Percentiles rank a stretch among this genome's conserved stretches.
Conservation (phyloP, 768 basidiomycete species). For the Cyathus striatus region DNA sequence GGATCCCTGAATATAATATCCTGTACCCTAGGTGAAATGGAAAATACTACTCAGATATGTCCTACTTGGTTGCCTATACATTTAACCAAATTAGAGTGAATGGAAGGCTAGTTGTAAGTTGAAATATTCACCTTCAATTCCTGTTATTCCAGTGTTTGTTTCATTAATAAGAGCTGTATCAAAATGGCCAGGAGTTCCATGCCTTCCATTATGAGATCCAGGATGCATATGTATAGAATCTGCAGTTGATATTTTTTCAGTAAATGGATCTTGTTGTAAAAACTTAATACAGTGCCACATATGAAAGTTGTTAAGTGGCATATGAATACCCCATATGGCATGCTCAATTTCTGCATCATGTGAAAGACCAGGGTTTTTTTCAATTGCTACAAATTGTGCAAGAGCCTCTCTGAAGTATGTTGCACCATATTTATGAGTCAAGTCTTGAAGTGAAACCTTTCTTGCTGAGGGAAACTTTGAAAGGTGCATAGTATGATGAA, state of each 20-base stretch:
- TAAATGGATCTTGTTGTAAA: constrained; percentile 8
- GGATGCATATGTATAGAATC: constrained; percentile 26
- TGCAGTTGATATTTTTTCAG: constrained; percentile 5
- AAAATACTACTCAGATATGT: constrained; percentile 8
- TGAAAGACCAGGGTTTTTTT: constrained; percentile 10
- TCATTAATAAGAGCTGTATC: constrained; percentile 18
- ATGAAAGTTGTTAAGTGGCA: constrained; percentile 17
- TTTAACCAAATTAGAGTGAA: neutral
- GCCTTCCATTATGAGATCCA: constrained; percentile 6
- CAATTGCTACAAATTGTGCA: constrained; percentile 13
- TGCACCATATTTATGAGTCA: constrained; percentile 17
- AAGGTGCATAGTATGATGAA: constrained; percentile 10
- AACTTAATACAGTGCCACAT: constrained; percentile 28
- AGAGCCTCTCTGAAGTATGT: constrained; percentile 16
- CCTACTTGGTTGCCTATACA: constrained; percentile 3
- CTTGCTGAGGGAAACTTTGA: constrained; percentile 16
- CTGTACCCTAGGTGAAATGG: constrained; percentile 1
- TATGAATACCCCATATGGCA: constrained; percentile 1
- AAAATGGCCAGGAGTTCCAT: constrained; percentile 19
- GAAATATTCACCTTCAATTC: constrained; percentile 5
- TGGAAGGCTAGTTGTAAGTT: neutral
- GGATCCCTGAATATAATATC: constrained; percentile 1
- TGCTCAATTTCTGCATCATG: constrained; percentile 9
- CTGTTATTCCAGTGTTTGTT: neutral
- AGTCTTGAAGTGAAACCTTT: constrained; percentile 10